Percentiles rank a stretch among this genome's conserved stretches.
phyloP scores from a whole-genome alignment of 202 grass and related monocot genomes.

The Dendrocalamus latiflorus region DNA sequence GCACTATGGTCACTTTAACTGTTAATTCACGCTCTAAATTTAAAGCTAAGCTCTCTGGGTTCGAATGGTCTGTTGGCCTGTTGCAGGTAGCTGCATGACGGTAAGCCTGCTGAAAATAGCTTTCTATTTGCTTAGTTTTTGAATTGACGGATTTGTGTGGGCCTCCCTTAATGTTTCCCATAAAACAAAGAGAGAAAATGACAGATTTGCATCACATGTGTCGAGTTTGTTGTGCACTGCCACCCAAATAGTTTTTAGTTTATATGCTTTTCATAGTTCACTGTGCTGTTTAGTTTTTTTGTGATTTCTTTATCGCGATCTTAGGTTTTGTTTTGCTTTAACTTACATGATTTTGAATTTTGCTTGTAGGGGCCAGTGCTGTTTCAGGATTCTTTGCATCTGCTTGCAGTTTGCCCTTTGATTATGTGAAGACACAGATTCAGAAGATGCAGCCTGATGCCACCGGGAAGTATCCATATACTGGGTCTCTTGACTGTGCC shows the following conservation, averaged over 20 bases:
- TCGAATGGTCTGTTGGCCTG: not conserved
- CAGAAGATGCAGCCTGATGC: slow-evolving; percentile 84
- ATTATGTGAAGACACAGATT: slow-evolving; percentile 81
- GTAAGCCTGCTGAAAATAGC: not conserved
- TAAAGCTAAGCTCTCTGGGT: not conserved
- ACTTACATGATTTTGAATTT: not conserved
- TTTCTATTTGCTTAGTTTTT: slow-evolving; percentile 10
- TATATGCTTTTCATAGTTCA: not conserved
- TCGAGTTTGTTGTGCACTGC: not conserved
- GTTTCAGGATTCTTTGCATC: slow-evolving; percentile 71
- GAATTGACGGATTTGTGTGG: not conserved
- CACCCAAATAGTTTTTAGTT: not conserved
- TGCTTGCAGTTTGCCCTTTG: slow-evolving; percentile 76
- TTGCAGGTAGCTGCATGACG: not conserved
- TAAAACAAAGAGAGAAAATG: not conserved
- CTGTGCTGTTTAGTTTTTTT: not conserved
- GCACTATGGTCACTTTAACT: not conserved
- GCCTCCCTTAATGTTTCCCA: not conserved
- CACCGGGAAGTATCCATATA: slow-evolving; percentile 63
- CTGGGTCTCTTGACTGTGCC: slow-evolving; percentile 59
- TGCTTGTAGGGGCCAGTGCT: slow-evolving; percentile 59
- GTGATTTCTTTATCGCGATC: not conserved
- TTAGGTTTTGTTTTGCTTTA: not conserved
- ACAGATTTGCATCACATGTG: not conserved
- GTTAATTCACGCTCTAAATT: not conserved